These are phyloP conservation scores for Arthrinium phaeospermum DNA, from an alignment of 2,329 filamentous ascomycete species.

Conservation along the genomic window DNA sequence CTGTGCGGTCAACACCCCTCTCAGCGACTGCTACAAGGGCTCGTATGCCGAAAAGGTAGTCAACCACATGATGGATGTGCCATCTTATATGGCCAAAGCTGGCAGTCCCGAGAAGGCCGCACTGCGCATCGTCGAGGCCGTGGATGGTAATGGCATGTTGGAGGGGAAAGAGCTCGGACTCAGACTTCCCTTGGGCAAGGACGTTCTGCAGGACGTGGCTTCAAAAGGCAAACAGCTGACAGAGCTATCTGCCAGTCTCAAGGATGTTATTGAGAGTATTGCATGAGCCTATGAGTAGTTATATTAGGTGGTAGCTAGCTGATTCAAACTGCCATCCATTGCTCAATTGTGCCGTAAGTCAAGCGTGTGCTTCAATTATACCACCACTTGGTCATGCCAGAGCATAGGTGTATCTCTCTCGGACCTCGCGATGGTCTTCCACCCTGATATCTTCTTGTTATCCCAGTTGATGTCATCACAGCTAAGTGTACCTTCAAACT, in stretches of 20 bases:
- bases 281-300: not conserved
- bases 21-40: constrained; percentile 30
- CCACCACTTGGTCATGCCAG: not conserved
- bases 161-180: constrained; percentile 27
- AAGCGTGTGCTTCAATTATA: not conserved
- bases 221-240: constrained; percentile 16
- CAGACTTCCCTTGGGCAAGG: constrained; percentile 25
- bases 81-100: constrained; percentile 12
- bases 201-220: constrained; percentile 21
- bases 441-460: constrained; percentile 28
- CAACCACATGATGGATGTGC: constrained; percentile 17
- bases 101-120: constrained; percentile 27
- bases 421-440: constrained; percentile 28
- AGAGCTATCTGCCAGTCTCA: not conserved
- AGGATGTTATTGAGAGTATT: not conserved
- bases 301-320: not conserved
- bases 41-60: constrained; percentile 24
- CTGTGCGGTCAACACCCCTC: constrained; percentile 25
- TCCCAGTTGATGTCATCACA: constrained; percentile 31
- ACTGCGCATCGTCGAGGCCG: constrained; percentile 32
- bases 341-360: not conserved
- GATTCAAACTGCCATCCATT: not conserved
- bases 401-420: constrained; percentile 22
- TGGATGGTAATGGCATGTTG: constrained; percentile 33
- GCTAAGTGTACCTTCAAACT: constrained; percentile 32